phyloP scores from a whole-genome alignment of 179 eudicot species.

The Silene coronaria region DNA sequence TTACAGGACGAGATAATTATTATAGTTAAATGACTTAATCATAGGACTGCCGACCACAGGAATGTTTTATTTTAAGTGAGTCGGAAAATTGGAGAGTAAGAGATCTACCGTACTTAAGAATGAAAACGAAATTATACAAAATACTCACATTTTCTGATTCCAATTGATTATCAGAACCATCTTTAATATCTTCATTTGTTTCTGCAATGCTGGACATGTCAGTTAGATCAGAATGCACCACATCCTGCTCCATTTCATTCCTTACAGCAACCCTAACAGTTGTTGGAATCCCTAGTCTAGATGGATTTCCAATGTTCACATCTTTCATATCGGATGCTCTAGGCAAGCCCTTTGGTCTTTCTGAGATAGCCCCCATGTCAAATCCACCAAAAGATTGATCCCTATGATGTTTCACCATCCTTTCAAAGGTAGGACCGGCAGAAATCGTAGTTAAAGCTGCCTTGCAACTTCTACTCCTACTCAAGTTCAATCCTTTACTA shows the following conservation, averaged over 20 bases:
- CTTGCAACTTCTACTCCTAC: slow-evolving; percentile 61
- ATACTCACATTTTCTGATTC: slow-evolving; percentile 38
- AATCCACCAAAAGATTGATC: slow-evolving; percentile 45
- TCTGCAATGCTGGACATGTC: slow-evolving; percentile 20
- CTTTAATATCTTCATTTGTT: slow-evolving; percentile 26
- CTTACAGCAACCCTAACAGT: slow-evolving; percentile 30
- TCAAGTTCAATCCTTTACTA: slow-evolving; percentile 26
- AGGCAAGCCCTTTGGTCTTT: slow-evolving; percentile 44
- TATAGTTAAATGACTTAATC: too few species aligned
- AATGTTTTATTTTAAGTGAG: too few species aligned
- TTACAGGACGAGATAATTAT: too few species aligned
- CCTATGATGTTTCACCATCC: slow-evolving; percentile 26
- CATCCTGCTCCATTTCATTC: slow-evolving; percentile 35
- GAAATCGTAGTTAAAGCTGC: slow-evolving; percentile 31
- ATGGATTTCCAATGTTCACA: slow-evolving; percentile 25
- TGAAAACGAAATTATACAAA: not conserved
- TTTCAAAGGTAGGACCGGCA: slow-evolving; percentile 30
- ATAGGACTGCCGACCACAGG: too few species aligned
- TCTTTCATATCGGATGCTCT: slow-evolving; percentile 34
- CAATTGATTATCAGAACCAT: slow-evolving; percentile 30
- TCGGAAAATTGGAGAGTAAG: too few species aligned
- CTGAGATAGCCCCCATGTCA: slow-evolving; percentile 30
- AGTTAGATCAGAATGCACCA: slow-evolving; percentile 22
- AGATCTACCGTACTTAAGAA: not conserved
- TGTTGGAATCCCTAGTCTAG: slow-evolving; percentile 26